phyloP scores from a whole-genome alignment of 1,139 yeast species.

The Meyerozyma elateridarum region DNA sequence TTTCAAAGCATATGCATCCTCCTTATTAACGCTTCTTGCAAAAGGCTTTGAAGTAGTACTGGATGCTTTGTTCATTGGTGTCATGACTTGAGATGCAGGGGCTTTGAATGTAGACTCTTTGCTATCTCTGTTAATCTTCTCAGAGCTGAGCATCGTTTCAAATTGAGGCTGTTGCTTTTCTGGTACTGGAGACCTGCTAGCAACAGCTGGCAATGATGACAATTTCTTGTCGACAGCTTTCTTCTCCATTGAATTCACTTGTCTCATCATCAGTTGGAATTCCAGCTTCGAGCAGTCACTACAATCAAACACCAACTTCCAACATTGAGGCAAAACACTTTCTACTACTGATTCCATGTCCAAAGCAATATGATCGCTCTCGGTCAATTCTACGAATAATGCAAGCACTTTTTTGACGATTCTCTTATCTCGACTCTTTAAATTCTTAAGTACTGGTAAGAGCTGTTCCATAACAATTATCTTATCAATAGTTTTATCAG shows the following conservation, averaged over 20 bases:
- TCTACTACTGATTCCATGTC: conserved; percentile 37
- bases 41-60: conserved; percentile 5
- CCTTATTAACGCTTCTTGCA: conserved; percentile 5
- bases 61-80: conserved; percentile 11
- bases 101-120: conserved; percentile 22
- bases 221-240: conserved; percentile 27
- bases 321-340: conserved; percentile 34
- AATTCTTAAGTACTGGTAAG: conserved; percentile 65
- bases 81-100: conserved; percentile 18
- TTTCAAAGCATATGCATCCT: conserved; percentile 1
- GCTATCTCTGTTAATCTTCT: conserved; percentile 26
- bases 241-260: conserved; percentile 27
- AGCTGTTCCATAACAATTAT: conserved; percentile 70
- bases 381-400: conserved; percentile 45
- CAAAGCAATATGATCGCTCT: conserved; percentile 33
- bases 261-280: conserved; percentile 27
- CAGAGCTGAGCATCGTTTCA: conserved; percentile 30
- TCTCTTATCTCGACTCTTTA: conserved; percentile 74
- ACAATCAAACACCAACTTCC: conserved; percentile 37
- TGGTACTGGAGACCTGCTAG: conserved; percentile 10
- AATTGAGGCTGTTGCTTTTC: conserved; percentile 15
- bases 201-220: conserved; percentile 19
- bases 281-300: conserved; percentile 36
- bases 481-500: conserved; percentile 60
- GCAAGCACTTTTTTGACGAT: conserved; percentile 53